Percentiles rank a stretch among this genome's conserved stretches.
These are phyloP conservation scores for Stropharia rugosoannulata DNA, from an alignment of 768 basidiomycete genomes.

Conservation along the genomic window DNA sequence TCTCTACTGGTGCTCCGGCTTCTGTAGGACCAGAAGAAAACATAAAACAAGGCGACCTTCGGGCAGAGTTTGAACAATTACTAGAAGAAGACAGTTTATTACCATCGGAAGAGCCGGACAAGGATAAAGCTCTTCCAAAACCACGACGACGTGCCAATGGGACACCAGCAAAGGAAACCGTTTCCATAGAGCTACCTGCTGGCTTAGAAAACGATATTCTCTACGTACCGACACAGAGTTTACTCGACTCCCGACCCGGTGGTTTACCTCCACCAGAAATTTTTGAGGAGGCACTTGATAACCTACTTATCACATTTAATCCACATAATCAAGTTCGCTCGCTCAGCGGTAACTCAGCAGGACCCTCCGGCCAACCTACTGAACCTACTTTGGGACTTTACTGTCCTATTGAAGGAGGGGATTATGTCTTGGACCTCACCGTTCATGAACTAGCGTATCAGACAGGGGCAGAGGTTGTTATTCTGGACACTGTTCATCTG, in stretches of 20 bases:
- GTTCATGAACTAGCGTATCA: conserved; percentile 74
- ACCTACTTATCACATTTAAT: conserved; percentile 74
- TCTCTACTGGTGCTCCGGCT: conserved; percentile 12
- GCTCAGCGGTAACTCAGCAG: conserved; percentile 43
- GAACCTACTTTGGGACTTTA: conserved; percentile 87
- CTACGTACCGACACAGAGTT: conserved; percentile 55
- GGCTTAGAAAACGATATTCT: conserved; percentile 51
- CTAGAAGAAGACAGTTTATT: conserved; percentile 11
- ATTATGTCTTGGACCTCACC: conserved; percentile 78
- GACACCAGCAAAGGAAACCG: conserved; percentile 33
- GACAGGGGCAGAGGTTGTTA: conserved; percentile 77
- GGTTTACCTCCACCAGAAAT: conserved; percentile 72
- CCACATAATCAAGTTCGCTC: conserved; percentile 81
- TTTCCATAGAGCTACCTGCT: conserved; percentile 51
- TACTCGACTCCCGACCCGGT: conserved; percentile 23
- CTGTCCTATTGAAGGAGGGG: conserved; percentile 84
- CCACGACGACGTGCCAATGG: conserved; percentile 33
- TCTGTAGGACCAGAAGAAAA: conserved; percentile 15
- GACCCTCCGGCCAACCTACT: conserved; percentile 42
- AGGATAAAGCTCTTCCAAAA: conserved; percentile 29
- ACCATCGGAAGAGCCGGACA: conserved; percentile 41
- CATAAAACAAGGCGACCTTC: conserved; percentile 11
- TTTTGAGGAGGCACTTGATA: conserved; percentile 73
- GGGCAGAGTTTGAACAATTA: conserved; percentile 6
- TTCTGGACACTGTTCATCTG: conserved; percentile 81